A percentile compares a stretch with the other conserved stretches of the same genome.
Conservation (phyloP, 1,139 yeast genomes). For the Arxiozyma heterogenica region DNA sequence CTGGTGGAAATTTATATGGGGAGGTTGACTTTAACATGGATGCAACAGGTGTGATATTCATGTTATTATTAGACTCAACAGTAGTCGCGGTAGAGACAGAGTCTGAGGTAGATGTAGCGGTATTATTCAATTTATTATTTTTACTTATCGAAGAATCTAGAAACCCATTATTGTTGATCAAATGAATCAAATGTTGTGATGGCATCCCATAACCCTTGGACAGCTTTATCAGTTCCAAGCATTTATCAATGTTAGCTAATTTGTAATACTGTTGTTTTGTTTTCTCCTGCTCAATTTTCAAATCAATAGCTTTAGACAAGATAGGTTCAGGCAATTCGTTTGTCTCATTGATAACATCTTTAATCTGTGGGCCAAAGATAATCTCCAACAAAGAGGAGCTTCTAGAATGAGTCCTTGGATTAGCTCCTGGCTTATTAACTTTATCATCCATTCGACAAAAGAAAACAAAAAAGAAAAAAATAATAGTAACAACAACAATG, state of each 20-base stretch:
- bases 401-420: background rate
- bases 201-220: conserved; percentile 65
- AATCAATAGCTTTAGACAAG: conserved; percentile 43
- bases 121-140: conserved; percentile 11
- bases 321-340: background rate
- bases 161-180: conserved; percentile 26
- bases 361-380: conserved; percentile 16
- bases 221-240: conserved; percentile 51
- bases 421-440: background rate
- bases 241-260: conserved; percentile 52
- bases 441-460: background rate
- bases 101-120: background rate
- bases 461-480: background rate
- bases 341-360: background rate
- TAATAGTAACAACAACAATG: too few species aligned
- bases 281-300: conserved; percentile 68
- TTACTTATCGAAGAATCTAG: background rate
- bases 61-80: background rate
- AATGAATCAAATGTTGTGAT: conserved; percentile 50
- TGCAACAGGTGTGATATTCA: background rate
- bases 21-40: conserved; percentile 1
- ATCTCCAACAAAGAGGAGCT: conserved; percentile 11
- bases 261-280: conserved; percentile 75
- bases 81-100: background rate
- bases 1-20: conserved; percentile 22